A percentile compares a stretch with the other conserved stretches of the same genome.
Evolutionary conservation across 257 asterid species (phyloP).

Genomic region (Nicotiana undulata): DNA sequence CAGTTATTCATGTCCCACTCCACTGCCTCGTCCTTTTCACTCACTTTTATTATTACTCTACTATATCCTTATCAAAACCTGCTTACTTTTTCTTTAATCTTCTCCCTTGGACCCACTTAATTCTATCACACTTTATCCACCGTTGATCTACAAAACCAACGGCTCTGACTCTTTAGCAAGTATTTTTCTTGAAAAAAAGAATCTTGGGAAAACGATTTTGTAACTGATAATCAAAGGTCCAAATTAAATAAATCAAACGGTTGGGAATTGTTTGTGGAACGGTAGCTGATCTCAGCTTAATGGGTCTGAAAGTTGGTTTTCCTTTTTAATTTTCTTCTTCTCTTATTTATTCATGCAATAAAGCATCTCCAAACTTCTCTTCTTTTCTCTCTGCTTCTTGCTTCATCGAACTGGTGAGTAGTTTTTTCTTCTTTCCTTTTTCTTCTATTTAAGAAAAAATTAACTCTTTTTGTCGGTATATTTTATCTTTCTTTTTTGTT

Average conservation of each 20-base stretch:
- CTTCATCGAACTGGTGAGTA: background rate
- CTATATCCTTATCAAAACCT: background rate
- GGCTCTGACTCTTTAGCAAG: too few species aligned
- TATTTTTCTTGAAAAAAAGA: constrained; percentile 3
- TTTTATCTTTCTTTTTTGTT: background rate
- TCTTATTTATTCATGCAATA: constrained; percentile 26
- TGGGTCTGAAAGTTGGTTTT: constrained; percentile 9
- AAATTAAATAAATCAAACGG: constrained; percentile 23
- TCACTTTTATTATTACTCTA: too few species aligned
- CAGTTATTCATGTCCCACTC: background rate
- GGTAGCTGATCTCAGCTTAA: constrained; percentile 13
- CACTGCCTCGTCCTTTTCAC: background rate
- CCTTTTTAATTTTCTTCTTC: background rate
- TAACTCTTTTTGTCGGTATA: background rate
- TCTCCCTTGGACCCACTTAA: background rate
- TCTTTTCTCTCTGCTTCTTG: background rate
- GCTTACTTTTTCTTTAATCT: background rate
- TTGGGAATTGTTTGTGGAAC: constrained; percentile 3
- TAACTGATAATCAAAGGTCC: constrained; percentile 7
- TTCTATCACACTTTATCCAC: background rate
- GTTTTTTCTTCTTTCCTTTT: background rate
- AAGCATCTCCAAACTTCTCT: background rate
- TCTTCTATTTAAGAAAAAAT: background rate
- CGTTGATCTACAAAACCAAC: background rate
- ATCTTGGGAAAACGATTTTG: constrained; percentile 30